Base-by-base conservation (phyloP, 352 stramenopile genomes). In the Pythium myriotylum region DNA sequence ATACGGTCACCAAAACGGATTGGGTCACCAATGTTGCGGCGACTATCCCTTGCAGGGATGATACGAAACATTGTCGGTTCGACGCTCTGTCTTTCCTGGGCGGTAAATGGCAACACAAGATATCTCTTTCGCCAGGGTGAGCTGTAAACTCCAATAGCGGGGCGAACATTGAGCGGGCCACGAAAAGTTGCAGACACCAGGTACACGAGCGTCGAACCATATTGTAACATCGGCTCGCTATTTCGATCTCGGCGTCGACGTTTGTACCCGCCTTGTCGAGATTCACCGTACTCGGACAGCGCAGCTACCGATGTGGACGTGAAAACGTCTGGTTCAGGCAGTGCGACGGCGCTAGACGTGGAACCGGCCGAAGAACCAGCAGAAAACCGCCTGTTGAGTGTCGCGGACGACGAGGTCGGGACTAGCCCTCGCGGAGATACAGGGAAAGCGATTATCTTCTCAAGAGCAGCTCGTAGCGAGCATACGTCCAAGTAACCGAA, bases 401-500 rank as follows among this genome's bases (percentile, higher is more conserved):
- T 29, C 10, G 33, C 47, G 29, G 61, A 59, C 22, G 53, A 63
- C 3, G 61, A 63, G 17, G 39, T 43, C 13, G 53, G 61, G 12
- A 47, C 47, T 2, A 43, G 39, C 8, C 63, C 61, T 14, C 9
- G 54, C 3, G 46, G 12, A 3, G 37, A 56, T 16, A 47, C 54
- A 46, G 82, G 71, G 43, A 70, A 77, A 14, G 61, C 62, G 10
- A 88, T 48, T 16, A 89, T 87, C 51, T 81, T 74, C 33, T 89
- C 76, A 9, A 95, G 48, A 5, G 84, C 80, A 22, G 72, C 73
- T 7, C 86, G 63, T 9, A 89, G 70, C 4, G 84, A 89, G 50
- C 75, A 89, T 20, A 91, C 89, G 42, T 95, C 86, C 61, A 95
- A 58, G 52, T 95, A 95, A 1, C 86, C 86, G 39, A 93, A 95